Evolutionary conservation across 805 yeast species (phyloP).

Genomic region (Ogataea neopini): DNA sequence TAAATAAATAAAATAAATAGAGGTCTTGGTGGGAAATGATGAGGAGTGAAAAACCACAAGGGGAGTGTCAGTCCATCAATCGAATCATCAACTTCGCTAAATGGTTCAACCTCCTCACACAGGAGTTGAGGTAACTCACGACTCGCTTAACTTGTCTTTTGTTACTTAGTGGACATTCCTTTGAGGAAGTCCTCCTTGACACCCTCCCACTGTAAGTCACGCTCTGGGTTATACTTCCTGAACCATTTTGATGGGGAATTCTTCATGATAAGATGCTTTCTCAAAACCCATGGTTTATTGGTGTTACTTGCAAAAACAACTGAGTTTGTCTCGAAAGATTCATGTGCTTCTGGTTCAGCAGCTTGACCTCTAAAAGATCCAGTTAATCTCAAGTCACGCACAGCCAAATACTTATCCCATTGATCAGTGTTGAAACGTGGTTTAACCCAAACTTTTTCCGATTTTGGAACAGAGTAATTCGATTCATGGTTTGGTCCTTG

Average conservation of each 20-base stretch:
- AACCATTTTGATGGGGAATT: slow-evolving; percentile 40
- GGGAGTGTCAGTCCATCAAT: too few relatives aligned
- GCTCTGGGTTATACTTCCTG: slow-evolving; percentile 35
- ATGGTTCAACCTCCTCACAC: too few relatives aligned
- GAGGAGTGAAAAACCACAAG: too few relatives aligned
- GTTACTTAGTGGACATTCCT: slow-evolving; percentile 38
- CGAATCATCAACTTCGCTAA: too few relatives aligned
- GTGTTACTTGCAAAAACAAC: slow-evolving; percentile 37
- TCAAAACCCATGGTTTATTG: slow-evolving; percentile 39
- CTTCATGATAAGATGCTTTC: slow-evolving; percentile 42
- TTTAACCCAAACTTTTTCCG: slow-evolving; percentile 51
- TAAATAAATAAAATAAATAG: slow-evolving; percentile 14
- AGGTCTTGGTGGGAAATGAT: neutral
- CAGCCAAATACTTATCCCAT: slow-evolving; percentile 59
- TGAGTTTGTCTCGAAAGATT: slow-evolving; percentile 71
- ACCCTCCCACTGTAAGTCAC: slow-evolving; percentile 35
- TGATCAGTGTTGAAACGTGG: slow-evolving; percentile 55
- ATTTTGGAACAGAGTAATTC: slow-evolving; percentile 39
- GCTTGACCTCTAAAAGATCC: slow-evolving; percentile 72
- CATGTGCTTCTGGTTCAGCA: slow-evolving; percentile 70
- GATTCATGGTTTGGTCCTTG: slow-evolving; percentile 39
- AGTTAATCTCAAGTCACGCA: slow-evolving; percentile 75
- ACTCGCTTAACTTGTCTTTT: too few relatives aligned
- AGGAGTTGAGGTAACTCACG: too few relatives aligned
- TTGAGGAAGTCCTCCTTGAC: slow-evolving; percentile 38